A percentile compares a stretch with the other conserved stretches of the same genome.
phyloP scores from a whole-genome alignment of 2,329 filamentous ascomycete genomes.

The Colletotrichum cuscutae region DNA sequence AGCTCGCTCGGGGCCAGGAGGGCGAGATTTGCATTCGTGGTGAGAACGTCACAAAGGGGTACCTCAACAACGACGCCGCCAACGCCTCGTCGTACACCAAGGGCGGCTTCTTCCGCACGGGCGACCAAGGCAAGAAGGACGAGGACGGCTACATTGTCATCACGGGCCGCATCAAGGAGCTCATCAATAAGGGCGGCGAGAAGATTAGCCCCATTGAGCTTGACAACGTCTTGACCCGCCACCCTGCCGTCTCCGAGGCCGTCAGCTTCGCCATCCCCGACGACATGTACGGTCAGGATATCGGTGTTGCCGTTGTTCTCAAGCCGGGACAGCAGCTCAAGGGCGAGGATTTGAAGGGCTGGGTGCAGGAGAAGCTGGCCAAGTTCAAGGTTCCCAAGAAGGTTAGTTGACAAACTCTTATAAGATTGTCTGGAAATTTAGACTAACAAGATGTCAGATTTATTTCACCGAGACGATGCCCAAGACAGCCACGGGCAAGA shows the following conservation, averaged over 20 bases:
- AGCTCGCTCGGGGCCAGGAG: slow-evolving; percentile 75
- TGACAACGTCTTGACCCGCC: slow-evolving; percentile 82
- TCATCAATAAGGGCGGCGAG: slow-evolving; percentile 91
- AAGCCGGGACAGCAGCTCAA: slow-evolving; percentile 70
- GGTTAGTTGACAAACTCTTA: slow-evolving; percentile 54
- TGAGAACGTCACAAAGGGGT: slow-evolving; percentile 85
- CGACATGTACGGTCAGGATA: slow-evolving; percentile 85
- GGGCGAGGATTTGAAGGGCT: slow-evolving; percentile 72
- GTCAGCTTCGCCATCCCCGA: slow-evolving; percentile 87
- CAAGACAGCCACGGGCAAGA: slow-evolving; percentile 92
- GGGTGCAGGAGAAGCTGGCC: slow-evolving; percentile 75
- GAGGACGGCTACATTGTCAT: slow-evolving; percentile 85
- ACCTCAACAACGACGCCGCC: slow-evolving; percentile 83
- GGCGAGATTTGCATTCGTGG: slow-evolving; percentile 87
- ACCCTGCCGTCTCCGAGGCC: slow-evolving; percentile 79
- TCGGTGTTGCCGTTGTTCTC: slow-evolving; percentile 80
- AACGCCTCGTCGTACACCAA: slow-evolving; percentile 80
- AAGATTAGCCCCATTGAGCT: slow-evolving; percentile 91
- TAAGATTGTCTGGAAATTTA: no score
- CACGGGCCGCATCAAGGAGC: slow-evolving; percentile 91
- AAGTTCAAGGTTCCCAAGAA: slow-evolving; percentile 90
- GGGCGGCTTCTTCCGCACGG: slow-evolving; percentile 86
- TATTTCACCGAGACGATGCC: slow-evolving; percentile 88
- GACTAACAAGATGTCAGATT: slow-evolving; percentile 57
- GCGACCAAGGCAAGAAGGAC: slow-evolving; percentile 86